Conservation (phyloP, 148 eudicot genomes). For the Vaccinium vitisidaea region DNA sequence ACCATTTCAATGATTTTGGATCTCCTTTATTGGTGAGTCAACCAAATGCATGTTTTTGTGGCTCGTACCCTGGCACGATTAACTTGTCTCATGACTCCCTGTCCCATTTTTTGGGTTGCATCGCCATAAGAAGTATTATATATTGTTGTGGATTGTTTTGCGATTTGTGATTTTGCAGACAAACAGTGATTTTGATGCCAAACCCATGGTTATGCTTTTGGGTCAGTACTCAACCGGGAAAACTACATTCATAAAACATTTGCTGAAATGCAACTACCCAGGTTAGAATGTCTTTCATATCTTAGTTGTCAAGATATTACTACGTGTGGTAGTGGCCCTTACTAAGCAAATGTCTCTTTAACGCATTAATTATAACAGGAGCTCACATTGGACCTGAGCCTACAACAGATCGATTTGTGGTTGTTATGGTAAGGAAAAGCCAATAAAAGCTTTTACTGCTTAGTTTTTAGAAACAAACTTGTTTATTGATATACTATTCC, state of each 20-base stretch:
- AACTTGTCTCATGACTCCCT: background rate
- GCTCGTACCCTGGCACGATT: background rate
- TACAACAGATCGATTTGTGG: constrained; percentile 92
- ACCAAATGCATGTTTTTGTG: background rate
- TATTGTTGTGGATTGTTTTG: background rate
- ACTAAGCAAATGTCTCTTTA: background rate
- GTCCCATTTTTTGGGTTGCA: background rate
- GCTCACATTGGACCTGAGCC: constrained; percentile 99
- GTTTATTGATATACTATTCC: background rate
- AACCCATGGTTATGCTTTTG: constrained; percentile 99
- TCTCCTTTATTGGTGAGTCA: constrained; percentile 79
- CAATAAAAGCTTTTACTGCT: background rate
- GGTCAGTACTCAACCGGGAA: constrained; percentile 99
- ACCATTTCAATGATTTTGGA: constrained; percentile 80
- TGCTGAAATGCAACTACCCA: constrained; percentile 83
- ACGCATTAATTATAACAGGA: constrained; percentile 42
- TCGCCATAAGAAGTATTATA: background rate
- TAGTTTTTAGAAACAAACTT: background rate
- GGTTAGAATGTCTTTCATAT: constrained; percentile 36
- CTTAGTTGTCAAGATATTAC: background rate
- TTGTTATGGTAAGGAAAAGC: constrained; percentile 68
- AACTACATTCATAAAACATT: constrained; percentile 93
- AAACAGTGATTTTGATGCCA: constrained; percentile 85
- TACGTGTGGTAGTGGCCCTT: background rate
- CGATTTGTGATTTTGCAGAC: constrained; percentile 44